phyloP scores from a whole-genome alignment of 2,329 filamentous ascomycete genomes.

The Fusarium robinianum region DNA sequence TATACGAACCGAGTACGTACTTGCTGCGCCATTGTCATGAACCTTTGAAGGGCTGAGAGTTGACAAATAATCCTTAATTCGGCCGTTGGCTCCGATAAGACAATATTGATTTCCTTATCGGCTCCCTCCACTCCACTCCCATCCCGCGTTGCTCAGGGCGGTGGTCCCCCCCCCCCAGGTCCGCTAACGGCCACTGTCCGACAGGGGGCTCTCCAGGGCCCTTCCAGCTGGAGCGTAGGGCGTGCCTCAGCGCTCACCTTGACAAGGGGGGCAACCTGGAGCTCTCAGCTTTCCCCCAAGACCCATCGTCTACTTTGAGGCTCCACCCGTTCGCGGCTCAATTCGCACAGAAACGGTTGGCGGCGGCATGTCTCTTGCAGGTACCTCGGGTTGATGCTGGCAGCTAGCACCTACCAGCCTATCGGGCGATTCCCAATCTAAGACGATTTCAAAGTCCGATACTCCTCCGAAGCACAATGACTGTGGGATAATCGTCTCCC shows the following conservation, averaged over 20 bases:
- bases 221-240: no score
- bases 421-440: constrained; percentile 30
- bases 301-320: constrained; percentile 18
- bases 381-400: constrained; percentile 29
- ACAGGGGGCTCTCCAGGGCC: no score
- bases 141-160: no score
- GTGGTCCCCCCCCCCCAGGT: no score
- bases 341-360: constrained; percentile 33
- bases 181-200: no score
- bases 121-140: no score
- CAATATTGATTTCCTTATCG: no score
- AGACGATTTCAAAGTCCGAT: constrained; percentile 31
- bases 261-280: not conserved
- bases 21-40: not conserved
- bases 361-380: constrained; percentile 30
- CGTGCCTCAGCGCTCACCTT: no score
- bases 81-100: constrained; percentile 18
- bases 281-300: not conserved
- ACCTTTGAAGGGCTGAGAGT: constrained; percentile 31
- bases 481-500: constrained; percentile 10
- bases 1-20: not conserved
- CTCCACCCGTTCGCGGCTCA: constrained; percentile 25
- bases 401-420: constrained; percentile 16
- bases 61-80: constrained; percentile 30
- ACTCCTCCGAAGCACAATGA: constrained; percentile 29